Evolutionary conservation across 192 early-diverging fungal species (phyloP).

Genomic region (Dissophora ornata): DNA sequence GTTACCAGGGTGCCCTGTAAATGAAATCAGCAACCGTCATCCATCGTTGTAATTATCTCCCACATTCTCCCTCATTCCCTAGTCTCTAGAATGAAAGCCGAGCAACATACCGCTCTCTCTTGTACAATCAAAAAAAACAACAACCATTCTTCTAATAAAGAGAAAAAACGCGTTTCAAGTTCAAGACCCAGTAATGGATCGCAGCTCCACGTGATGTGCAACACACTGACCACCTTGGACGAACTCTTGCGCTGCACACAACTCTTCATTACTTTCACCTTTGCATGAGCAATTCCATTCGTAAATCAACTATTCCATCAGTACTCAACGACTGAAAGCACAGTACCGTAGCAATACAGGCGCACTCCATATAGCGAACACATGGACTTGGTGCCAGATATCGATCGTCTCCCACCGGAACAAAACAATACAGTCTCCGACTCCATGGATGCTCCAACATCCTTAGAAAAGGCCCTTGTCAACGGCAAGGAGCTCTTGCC

Average conservation of each 20-base stretch:
- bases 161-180: too few species aligned
- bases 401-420: background rate
- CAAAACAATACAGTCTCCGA: background rate
- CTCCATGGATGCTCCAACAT: background rate
- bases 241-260: too few species aligned
- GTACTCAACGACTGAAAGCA: too few species aligned
- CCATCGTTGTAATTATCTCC: slow-evolving; percentile 24
- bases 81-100: background rate
- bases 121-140: background rate
- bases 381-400: slow-evolving; percentile 2
- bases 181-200: too few species aligned
- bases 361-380: too few species aligned
- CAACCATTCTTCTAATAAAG: background rate
- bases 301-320: too few species aligned
- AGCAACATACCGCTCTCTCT: background rate
- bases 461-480: background rate
- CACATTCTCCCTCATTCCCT: too few species aligned
- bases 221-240: too few species aligned
- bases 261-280: too few species aligned
- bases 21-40: background rate
- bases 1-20: slow-evolving; percentile 58
- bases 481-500: slow-evolving; percentile 2
- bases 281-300: too few species aligned
- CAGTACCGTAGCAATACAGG: too few species aligned
- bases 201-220: too few species aligned